A percentile compares a stretch with the other conserved stretches of the same genome.
Evolutionary conservation across 2,329 filamentous ascomycete species (phyloP).

Genomic region (Aureobasidium melanogenum): DNA sequence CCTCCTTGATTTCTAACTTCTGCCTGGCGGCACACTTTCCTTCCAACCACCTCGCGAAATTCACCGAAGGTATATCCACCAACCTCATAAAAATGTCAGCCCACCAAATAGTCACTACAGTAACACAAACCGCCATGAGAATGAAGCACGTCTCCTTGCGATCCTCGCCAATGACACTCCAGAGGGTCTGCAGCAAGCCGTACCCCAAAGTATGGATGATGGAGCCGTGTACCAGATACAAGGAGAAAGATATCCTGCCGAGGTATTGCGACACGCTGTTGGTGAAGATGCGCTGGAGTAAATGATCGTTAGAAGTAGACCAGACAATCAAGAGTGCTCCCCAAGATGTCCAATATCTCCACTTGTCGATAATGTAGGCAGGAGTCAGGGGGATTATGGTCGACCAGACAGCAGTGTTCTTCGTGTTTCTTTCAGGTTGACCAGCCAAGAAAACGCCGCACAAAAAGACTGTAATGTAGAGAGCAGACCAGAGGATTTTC

Average conservation of each 20-base stretch:
- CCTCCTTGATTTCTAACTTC: neutral
- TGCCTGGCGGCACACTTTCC: neutral
- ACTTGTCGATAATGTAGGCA: neutral
- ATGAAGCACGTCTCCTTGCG: constrained; percentile 45
- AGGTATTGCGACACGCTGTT: constrained; percentile 45
- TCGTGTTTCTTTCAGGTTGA: neutral
- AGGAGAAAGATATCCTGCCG: constrained; percentile 49
- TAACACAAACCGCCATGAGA: constrained; percentile 34
- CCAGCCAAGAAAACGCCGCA: neutral
- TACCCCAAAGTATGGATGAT: constrained; percentile 47
- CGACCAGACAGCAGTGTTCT: neutral
- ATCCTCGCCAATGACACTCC: constrained; percentile 28
- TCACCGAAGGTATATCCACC: constrained; percentile 49
- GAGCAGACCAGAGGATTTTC: neutral
- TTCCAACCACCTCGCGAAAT: constrained; percentile 50
- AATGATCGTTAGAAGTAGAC: constrained; percentile 33
- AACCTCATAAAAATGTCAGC: constrained; percentile 49
- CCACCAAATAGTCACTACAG: constrained; percentile 46
- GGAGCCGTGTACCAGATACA: constrained; percentile 53
- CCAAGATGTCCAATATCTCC: neutral
- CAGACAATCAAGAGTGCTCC: neutral
- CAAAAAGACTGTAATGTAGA: neutral
- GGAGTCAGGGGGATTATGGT: neutral
- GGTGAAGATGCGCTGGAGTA: constrained; percentile 43
- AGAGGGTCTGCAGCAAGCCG: constrained; percentile 28